Evolutionary conservation across 108 stramenopile species (phyloP), one percentile per base, ranked within the genome.

Genomic region (Halocafeteria seosinensis): DNA sequence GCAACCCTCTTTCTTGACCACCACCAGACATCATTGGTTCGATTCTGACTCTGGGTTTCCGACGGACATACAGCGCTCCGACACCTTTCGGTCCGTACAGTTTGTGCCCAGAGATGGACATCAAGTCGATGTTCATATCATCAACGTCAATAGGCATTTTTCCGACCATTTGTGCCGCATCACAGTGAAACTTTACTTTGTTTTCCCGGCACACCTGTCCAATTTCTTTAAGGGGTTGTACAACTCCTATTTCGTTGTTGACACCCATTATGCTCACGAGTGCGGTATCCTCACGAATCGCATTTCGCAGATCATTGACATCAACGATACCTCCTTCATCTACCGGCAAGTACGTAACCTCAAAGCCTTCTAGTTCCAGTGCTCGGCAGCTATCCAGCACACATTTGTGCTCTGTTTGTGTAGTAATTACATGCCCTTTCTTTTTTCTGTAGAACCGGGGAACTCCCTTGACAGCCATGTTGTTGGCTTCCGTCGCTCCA

Each of bases 371-470:
- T 71, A 77, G 69, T 77, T 98, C 97, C 57, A 98, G 72, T 50
- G 61, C 81, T 4, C 97, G 85, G 76, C 94, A 95, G 30, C 82
- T 84, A 71, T 98, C 97, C 68, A 98, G 73, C 12, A 98, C 97
- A 73, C 97, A 98, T 74, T 98, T 98, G 78, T 98, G 97, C 71
- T 98, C 97, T 25, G 90, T 98, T 77, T 95, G 94, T 0, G 94
- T 94, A 33, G 97, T 98, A 68, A 98, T 90, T 30, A 98, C 69
- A 74, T 98, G 97, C 55, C 85, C 85, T 71, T 81, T 83, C 68
- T 78, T 63, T 66, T 69, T 81, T 21, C 84, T 76, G 75, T 92
- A 91, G 69, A 92, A 92, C 62, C 86, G 88, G 13, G 90, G 92
- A 17, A 89, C 87, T 13, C 97, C 94, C 85, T 98, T 98, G 75